Base-by-base conservation (phyloP, 2,329 filamentous ascomycete species). In the Penicillium sp. region DNA sequence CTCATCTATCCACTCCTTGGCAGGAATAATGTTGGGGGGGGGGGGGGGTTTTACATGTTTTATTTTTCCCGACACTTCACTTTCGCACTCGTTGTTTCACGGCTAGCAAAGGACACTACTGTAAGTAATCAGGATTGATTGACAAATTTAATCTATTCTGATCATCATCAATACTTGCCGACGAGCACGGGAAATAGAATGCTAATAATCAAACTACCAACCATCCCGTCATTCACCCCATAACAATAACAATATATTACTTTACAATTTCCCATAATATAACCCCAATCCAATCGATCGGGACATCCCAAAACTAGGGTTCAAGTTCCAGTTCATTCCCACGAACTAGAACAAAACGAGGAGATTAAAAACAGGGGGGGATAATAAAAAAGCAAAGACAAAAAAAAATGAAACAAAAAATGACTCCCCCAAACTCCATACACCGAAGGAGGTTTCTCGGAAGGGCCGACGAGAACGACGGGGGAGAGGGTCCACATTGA, bases 401-500 rank as follows among this genome's bases (percentile, higher is more conserved):
- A 6, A 22, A 44, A 44, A 17, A 13, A 12, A 24, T 19, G 1
- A 4, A 35, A 15, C 24, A 24, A 1, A 1, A 44, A 33, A n/a
- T 30, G 13, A 51, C 26, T 49, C 28, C 30, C 12, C 15, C 40
- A 44, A 44, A 22, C n/a, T 51, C 33, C 30, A 44, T 44, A 51
- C 35, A 44, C 38, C 26, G n/a, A 47, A 58, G 44, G 54, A 22
- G 49, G 28, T 26, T 53, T 55, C 42, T 61, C 63, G 63, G 63
- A 58, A 65, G 53, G 61, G 24, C 63, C 61, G 62, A 64, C 35
- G 58, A 50, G 53, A 61, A 60, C 58, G 55, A 53, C 53, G 58
- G 54, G 57, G 17, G 2, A 8, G 38, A 10, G 30, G 19, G 63
- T 49, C 30, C 65, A 68, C 62, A 56, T 60, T 2, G 37, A 56